These are phyloP conservation scores for Symbiotaphrina buchneri DNA, from an alignment of 495 filamentous ascomycete genomes.

Conservation along the genomic window DNA sequence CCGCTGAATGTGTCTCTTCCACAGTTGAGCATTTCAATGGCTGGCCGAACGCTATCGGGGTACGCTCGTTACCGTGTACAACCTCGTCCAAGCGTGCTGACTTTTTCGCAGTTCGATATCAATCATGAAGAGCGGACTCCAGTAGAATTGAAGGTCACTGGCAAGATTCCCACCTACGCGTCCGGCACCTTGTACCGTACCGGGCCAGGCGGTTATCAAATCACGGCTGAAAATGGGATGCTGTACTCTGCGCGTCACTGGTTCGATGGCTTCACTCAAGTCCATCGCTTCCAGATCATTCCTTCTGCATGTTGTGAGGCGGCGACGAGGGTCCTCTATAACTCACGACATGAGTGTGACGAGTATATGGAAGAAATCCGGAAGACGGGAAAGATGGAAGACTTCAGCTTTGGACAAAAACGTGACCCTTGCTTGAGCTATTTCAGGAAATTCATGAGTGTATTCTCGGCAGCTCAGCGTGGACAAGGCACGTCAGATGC, in stretches of 20 bases:
- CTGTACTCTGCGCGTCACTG: slow-evolving; percentile 40
- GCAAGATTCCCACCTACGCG: slow-evolving; percentile 25
- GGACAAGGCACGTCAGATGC: slow-evolving; percentile 4
- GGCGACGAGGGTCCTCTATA: slow-evolving; percentile 34
- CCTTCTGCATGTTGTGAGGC: slow-evolving; percentile 9
- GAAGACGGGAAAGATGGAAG: slow-evolving; percentile 20
- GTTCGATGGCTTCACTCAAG: slow-evolving; percentile 64
- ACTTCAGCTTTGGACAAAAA: slow-evolving; percentile 36
- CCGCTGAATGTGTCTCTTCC: no score
- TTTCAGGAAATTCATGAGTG: slow-evolving; percentile 41
- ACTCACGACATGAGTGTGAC: slow-evolving; percentile 42
- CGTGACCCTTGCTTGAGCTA: slow-evolving; percentile 43
- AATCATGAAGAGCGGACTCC: slow-evolving; percentile 22
- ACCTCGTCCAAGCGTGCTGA: no score
- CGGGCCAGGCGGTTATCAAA: slow-evolving; percentile 36
- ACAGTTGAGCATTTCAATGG: slow-evolving; percentile 4
- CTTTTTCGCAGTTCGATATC: slow-evolving; percentile 30
- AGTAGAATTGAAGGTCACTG: slow-evolving; percentile 23
- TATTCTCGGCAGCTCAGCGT: no score
- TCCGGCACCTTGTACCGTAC: slow-evolving; percentile 49
- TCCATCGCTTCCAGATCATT: slow-evolving; percentile 47
- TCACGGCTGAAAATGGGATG: slow-evolving; percentile 29
- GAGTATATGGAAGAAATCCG: slow-evolving; percentile 27
- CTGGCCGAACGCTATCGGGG: slow-evolving; percentile 5
- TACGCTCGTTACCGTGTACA: no score